Evolutionary conservation across 176 grass and related monocot genomes (phyloP).

Genomic region (Musa itinerans): DNA sequence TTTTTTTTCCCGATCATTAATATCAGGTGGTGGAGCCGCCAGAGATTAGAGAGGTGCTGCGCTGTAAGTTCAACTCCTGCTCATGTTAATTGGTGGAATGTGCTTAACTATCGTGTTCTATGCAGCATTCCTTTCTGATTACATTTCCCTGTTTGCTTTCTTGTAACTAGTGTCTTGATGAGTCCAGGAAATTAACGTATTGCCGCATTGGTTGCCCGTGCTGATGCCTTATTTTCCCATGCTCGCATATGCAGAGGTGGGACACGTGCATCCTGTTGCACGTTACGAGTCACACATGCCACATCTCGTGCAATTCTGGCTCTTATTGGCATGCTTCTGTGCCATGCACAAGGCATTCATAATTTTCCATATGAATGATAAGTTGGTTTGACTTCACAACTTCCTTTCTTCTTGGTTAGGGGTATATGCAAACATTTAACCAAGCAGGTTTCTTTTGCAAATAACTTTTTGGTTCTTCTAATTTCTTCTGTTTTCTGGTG

Average conservation of each 20-base stretch:
- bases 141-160: neutral
- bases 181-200: neutral
- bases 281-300: neutral
- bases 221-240: too few species aligned
- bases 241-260: too few species aligned
- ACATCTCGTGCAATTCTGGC: neutral
- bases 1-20: neutral
- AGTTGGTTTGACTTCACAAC: neutral
- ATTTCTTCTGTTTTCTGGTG: too few species aligned
- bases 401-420: too few species aligned
- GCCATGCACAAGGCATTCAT: neutral
- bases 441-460: too few species aligned
- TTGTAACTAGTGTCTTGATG: neutral
- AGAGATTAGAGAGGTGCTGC: constrained; percentile 11
- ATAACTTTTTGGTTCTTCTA: too few species aligned
- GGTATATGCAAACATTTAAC: too few species aligned
- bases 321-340: neutral
- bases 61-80: constrained; percentile 1
- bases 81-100: neutral
- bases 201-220: too few species aligned
- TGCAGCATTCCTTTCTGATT: neutral
- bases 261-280: too few species aligned
- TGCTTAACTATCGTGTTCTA: neutral
- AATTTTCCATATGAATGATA: neutral
- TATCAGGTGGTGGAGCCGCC: constrained; percentile 6